Base-by-base conservation (phyloP, 108 stramenopile genomes). In the Skeletonema marinoi region DNA sequence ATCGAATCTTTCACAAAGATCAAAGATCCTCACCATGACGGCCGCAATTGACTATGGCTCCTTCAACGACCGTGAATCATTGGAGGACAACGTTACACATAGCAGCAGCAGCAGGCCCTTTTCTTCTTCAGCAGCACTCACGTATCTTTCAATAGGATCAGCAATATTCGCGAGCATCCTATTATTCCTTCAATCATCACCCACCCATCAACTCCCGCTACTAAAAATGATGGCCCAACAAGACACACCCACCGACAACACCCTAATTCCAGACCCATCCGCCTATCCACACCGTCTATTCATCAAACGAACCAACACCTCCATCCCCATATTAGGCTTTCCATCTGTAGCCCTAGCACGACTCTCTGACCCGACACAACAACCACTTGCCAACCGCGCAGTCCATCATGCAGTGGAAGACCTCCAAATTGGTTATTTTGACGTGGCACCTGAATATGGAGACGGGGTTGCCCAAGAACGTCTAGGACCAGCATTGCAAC, bases 391-490 rank as follows among this genome's bases (percentile, higher is more conserved):
- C 38, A 74, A 83, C 72, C 35, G 62, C 11, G 66, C 73, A 8
- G 66, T 83, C 19, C 71, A 60, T 2, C 82, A 74, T 65, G 77
- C 72, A 3, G 46, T 83, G 5, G 50, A 78, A 63, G 78, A 78
- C 56, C 46, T 83, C 25, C 58, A 44, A 14, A 74, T 83, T 14
- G 62, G 60, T 6, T 83, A 83, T 72, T 83, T 83, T 54, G 82
- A 83, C 54, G 77, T 83, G n/a, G 82, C 77, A 6, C 82, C 82
- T 1, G 82, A 83, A 33, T 83, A 83, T 42, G 77, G 82, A n/a
- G 82, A 83, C 39, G 82, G 82, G 0, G 56, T 78, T 0, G 82
- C 82, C 2, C 82, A 83, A 74, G 41, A 42, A 33, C 66, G 82
- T 1, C 58, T 82, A 3, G 81, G 81, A 11, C 81, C 81, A 4